Conservation (phyloP, 192 early-diverging fungal genomes). For the Podila epicladia region DNA sequence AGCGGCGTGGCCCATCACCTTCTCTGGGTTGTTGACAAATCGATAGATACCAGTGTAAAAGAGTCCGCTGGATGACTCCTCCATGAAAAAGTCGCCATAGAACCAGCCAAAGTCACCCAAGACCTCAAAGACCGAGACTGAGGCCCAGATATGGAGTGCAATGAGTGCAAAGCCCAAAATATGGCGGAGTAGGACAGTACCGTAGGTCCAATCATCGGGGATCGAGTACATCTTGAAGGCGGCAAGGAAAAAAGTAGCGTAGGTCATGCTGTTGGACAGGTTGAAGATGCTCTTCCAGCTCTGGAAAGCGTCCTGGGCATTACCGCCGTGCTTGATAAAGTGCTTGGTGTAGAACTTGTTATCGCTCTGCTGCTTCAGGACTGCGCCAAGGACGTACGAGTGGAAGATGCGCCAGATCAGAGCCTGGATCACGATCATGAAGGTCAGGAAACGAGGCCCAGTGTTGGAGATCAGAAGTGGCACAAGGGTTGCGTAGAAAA, state of each 20-base stretch:
- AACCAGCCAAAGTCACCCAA: slow-evolving; percentile 98
- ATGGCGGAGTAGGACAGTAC: slow-evolving; percentile 81
- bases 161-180: slow-evolving; percentile 86
- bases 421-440: slow-evolving; percentile 75
- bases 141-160: slow-evolving; percentile 90
- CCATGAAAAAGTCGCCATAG: slow-evolving; percentile 97
- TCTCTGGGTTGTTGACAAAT: slow-evolving; percentile 94
- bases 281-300: slow-evolving; percentile 98
- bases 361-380: slow-evolving; percentile 85
- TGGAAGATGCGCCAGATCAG: slow-evolving; percentile 89
- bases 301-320: slow-evolving; percentile 85
- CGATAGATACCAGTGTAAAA: slow-evolving; percentile 94
- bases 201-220: slow-evolving; percentile 75
- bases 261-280: slow-evolving; percentile 90
- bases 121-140: slow-evolving; percentile 90
- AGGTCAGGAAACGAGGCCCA: slow-evolving; percentile 39
- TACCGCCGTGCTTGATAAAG: slow-evolving; percentile 95
- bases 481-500: slow-evolving; percentile 76
- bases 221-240: slow-evolving; percentile 82
- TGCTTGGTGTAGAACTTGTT: slow-evolving; percentile 87
- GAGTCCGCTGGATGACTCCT: slow-evolving; percentile 74
- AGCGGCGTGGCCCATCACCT: slow-evolving; percentile 92
- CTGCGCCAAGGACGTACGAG: slow-evolving; percentile 79
- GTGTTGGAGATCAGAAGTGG: slow-evolving; percentile 64
- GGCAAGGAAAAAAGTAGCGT: slow-evolving; percentile 87